Conservation (phyloP, 768 basidiomycete species). For the Boletus rex-veris region DNA sequence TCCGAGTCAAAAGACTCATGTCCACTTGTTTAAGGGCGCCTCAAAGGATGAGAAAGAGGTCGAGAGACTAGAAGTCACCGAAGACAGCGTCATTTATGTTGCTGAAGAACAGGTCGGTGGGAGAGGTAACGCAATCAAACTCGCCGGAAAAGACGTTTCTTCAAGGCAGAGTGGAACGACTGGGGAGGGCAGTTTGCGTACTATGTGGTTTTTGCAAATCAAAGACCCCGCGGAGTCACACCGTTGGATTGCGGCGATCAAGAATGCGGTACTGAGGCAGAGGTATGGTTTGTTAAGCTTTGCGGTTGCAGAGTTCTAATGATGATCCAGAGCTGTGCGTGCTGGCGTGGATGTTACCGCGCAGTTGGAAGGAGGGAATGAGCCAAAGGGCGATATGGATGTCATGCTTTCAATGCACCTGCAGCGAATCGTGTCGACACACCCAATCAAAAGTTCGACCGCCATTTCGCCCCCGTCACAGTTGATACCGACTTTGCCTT, state of each 20-base stretch:
- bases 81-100: constrained; percentile 72
- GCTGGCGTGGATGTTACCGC: constrained; percentile 57
- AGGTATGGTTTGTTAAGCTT: constrained; percentile 39
- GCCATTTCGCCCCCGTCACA: constrained; percentile 11
- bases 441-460: constrained; percentile 12
- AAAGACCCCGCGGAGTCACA: constrained; percentile 58
- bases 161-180: constrained; percentile 30
- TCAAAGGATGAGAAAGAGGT: constrained; percentile 62
- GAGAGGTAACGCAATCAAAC: constrained; percentile 55
- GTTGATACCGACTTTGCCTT: constrained; percentile 23
- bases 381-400: constrained; percentile 78
- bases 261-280: constrained; percentile 66
- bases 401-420: constrained; percentile 79
- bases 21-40: constrained; percentile 71
- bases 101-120: constrained; percentile 53
- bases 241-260: constrained; percentile 73
- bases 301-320: neutral
- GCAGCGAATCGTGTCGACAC: constrained; percentile 49
- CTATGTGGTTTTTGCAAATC: constrained; percentile 65
- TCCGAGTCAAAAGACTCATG: constrained; percentile 41
- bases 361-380: constrained; percentile 41
- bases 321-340: constrained; percentile 52
- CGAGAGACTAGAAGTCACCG: constrained; percentile 72
- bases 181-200: constrained; percentile 2
- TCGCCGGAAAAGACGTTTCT: constrained; percentile 62